Base-by-base conservation (phyloP, 2,329 filamentous ascomycete genomes). In the Xylariaceae sp. region DNA sequence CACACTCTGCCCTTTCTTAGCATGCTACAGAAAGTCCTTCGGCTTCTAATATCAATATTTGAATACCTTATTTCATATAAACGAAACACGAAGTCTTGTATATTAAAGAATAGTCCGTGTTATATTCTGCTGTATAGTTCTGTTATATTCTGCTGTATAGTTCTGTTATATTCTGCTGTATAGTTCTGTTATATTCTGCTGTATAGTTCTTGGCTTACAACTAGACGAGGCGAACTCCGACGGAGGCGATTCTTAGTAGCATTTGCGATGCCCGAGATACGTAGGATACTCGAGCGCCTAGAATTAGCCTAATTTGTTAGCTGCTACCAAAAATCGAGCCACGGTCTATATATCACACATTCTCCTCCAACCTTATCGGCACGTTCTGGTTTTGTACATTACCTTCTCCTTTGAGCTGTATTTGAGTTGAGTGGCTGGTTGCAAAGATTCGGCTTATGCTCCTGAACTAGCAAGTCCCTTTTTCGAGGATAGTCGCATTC, bases 331-430 rank as follows among this genome's bases (percentile, higher is more conserved):
- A n/a, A 3, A 6, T n/a, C 2, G n/a, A 56, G 53, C 54, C 54
- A 41, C 60, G 52, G 40, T 37, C 41, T 44, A 51, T 44, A 40
- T 52, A 53, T 54, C 55, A 44, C 52, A 19, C 52, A 52, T 56
- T 59, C 57, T 63, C 53, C 54, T n/a, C 65, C 64, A 65, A 65
- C 61, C 60, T 65, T 63, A 65, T 63, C 57, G 54, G 59, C 65
- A 65, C 64, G 63, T 67, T 67, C 52, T 49, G 50, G 47, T 26
- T 40, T 26, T 44, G 51, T 53, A 44, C 51, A 49, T 44, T 56
- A 66, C 65, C 65, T 67, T 65, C 64, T 64, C 26, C 37, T 62
- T 67, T 60, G 9, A 50, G 65, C 20, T 7, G 44, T 52, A 20
- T 53, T 40, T 41, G 40, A 52, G 48, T 41, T 20, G 44, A 40